Conservation (phyloP, 1,139 yeast species). For the Hemisphaericaspora xylanilytica region DNA sequence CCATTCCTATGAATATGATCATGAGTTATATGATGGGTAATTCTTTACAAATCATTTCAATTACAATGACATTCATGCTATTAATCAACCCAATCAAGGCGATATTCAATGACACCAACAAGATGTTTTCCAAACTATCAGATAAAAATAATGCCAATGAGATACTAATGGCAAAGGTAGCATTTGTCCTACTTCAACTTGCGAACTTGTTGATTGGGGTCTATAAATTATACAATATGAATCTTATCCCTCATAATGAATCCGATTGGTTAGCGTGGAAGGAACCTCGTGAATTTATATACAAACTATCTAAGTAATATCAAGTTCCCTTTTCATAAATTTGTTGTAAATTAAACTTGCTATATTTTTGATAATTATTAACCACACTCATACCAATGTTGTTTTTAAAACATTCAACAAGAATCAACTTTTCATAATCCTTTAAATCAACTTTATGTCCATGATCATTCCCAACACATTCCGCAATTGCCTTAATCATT, state of each 20-base stretch:
- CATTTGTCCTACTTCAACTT: conserved; percentile 57
- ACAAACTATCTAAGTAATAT: conserved; percentile 15
- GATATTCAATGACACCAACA: conserved; percentile 53
- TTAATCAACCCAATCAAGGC: conserved; percentile 77
- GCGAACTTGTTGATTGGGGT: conserved; percentile 72
- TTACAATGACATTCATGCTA: conserved; percentile 85
- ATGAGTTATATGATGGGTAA: conserved; percentile 96
- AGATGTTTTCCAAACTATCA: conserved; percentile 37
- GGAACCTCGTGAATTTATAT: conserved; percentile 31
- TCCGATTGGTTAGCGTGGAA: conserved; percentile 97
- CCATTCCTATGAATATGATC: conserved; percentile 80
- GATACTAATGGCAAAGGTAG: conserved; percentile 37
- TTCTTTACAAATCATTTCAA: conserved; percentile 84
- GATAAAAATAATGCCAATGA: conserved; percentile 39
- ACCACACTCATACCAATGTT: conserved; percentile 83
- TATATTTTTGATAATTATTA: conserved; percentile 53
- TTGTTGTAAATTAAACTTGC: conserved; percentile 62
- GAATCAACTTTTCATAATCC: conserved; percentile 69
- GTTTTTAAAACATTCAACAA: conserved; percentile 85
- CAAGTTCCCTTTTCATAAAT: conserved; percentile 49
- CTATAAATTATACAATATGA: conserved; percentile 86
- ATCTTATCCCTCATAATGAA: conserved; percentile 78
- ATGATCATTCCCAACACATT: conserved; percentile 63
- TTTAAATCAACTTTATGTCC: conserved; percentile 82
- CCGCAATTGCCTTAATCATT: conserved; percentile 70